phyloP scores from a whole-genome alignment of 306 rosid genomes.

The Abrus precatorius region DNA sequence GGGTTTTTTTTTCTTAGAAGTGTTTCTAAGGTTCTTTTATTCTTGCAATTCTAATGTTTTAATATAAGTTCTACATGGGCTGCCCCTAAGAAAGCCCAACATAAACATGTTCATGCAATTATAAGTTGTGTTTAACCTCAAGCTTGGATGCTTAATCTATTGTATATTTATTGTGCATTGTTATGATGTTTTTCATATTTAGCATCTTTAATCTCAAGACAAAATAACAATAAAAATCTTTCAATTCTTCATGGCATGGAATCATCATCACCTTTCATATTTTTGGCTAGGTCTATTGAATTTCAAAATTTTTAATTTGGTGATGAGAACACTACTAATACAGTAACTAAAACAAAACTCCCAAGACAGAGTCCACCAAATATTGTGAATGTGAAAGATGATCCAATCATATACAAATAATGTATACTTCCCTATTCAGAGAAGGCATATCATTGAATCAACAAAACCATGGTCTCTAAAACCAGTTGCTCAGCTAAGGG shows the following conservation, averaged over 20 bases:
- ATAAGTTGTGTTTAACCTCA: too few species aligned
- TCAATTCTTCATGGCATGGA: neutral
- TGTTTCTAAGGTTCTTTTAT: too few species aligned
- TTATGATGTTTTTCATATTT: too few species aligned
- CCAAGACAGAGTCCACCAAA: neutral
- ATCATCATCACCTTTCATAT: neutral
- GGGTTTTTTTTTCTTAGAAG: too few species aligned
- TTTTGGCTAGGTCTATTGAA: neutral
- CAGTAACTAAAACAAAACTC: neutral
- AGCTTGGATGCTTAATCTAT: too few species aligned
- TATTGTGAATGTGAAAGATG: neutral
- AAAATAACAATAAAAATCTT: neutral
- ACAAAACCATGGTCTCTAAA: slow-evolving; percentile 28
- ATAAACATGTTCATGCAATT: too few species aligned
- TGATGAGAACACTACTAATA: too few species aligned
- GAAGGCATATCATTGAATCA: neutral
- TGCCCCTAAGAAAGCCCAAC: too few species aligned
- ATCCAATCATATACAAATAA: neutral
- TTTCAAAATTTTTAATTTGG: too few species aligned
- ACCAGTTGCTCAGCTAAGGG: neutral
- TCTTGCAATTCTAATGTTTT: too few species aligned
- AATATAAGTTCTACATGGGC: too few species aligned
- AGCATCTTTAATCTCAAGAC: neutral
- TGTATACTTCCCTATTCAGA: neutral
- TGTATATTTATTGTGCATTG: too few species aligned